phyloP scores from a whole-genome alignment of 768 basidiomycete genomes.

The Leccinellum luteum region DNA sequence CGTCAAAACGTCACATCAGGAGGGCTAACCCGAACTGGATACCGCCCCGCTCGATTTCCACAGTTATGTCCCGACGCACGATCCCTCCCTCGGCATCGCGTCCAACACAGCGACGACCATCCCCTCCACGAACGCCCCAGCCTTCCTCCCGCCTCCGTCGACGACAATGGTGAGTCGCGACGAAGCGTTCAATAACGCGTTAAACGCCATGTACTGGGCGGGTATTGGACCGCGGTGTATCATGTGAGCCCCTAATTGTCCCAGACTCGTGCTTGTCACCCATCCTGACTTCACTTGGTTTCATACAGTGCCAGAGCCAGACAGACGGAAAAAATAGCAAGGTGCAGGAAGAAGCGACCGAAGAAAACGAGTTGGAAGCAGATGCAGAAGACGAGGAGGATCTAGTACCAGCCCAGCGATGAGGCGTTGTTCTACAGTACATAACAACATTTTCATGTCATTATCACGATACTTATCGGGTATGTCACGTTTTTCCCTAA shows the following conservation, averaged over 20 bases:
- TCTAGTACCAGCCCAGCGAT: constrained; percentile 31
- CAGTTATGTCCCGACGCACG: constrained; percentile 68
- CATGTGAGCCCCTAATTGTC: constrained; percentile 47
- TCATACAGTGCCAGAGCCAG: constrained; percentile 34
- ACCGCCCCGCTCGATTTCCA: constrained; percentile 67
- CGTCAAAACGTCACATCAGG: background rate
- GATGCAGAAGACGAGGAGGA: constrained; percentile 18
- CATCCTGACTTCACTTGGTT: background rate
- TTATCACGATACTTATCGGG: constrained; percentile 10
- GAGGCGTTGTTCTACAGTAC: constrained; percentile 4
- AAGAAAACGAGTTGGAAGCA: constrained; percentile 25
- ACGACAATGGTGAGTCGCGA: constrained; percentile 54
- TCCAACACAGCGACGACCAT: constrained; percentile 17
- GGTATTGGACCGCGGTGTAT: constrained; percentile 86
- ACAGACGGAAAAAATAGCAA: constrained; percentile 14
- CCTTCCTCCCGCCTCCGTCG: constrained; percentile 31
- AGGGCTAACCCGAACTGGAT: constrained; percentile 37
- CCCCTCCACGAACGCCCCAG: constrained; percentile 11
- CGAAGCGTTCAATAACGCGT: constrained; percentile 72
- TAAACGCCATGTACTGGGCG: constrained; percentile 84
- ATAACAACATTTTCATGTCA: background rate
- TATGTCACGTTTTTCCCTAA: constrained; percentile 7
- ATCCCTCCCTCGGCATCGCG: constrained; percentile 52
- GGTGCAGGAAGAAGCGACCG: constrained; percentile 28
- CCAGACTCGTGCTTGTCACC: background rate